Evolutionary conservation across 345 rosid genomes (phyloP).

Genomic region (Gynandropsis gynandra): DNA sequence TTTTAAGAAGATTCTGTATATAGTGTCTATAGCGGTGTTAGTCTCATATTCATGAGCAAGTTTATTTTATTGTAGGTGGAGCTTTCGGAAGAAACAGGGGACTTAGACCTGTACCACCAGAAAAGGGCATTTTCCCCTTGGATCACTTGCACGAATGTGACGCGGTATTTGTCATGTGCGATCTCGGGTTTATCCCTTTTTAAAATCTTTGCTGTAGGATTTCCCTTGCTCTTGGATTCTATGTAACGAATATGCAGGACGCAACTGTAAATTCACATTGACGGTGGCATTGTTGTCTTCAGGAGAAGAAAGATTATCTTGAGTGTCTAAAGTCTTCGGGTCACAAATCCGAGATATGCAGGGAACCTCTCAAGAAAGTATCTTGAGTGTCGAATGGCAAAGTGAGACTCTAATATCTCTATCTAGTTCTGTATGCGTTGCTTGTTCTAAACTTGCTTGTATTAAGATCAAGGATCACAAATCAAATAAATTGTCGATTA

Average conservation of each 20-base stretch:
- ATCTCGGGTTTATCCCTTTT: no score
- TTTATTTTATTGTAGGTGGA: slow-evolving; percentile 47
- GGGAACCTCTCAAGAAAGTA: slow-evolving; percentile 66
- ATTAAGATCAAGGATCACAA: not conserved
- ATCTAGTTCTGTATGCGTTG: not conserved
- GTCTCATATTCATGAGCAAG: not conserved
- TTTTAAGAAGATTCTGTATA: no score
- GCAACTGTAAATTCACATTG: no score
- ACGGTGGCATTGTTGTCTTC: slow-evolving; percentile 11
- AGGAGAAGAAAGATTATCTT: slow-evolving; percentile 94
- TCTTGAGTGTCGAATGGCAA: slow-evolving; percentile 87
- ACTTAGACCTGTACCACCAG: slow-evolving; percentile 81
- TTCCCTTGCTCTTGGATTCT: no score
- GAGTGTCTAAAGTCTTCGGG: slow-evolving; percentile 69
- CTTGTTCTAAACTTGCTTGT: not conserved
- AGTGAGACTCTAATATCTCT: slow-evolving; percentile 44
- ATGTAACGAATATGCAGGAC: no score
- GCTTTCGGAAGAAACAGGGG: slow-evolving; percentile 97
- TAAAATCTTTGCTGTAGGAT: no score
- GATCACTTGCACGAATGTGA: slow-evolving; percentile 89
- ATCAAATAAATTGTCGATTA: not conserved
- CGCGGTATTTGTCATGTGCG: slow-evolving; percentile 34
- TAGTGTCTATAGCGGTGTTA: not conserved
- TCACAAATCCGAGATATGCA: slow-evolving; percentile 74
- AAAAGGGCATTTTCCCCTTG: slow-evolving; percentile 87